Evolutionary conservation across 73 alveolate genomes (phyloP), one percentile per base, ranked within the genome.

Genomic region (Paramecium bursaria): DNA sequence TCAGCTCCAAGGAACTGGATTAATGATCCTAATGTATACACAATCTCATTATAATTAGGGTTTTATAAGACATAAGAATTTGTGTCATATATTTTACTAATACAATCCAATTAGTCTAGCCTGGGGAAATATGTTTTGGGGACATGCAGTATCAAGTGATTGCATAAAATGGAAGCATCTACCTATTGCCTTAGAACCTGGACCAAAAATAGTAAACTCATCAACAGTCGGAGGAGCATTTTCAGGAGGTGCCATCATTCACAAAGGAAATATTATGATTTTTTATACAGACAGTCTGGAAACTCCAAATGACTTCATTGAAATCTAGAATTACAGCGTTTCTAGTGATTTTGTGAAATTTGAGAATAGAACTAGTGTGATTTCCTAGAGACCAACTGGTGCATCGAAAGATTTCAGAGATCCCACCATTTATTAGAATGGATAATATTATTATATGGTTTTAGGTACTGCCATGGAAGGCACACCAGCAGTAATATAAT

Each of bases 91-190:
- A 82, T 80, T 80, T 27, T 80, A 80, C 42, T 33, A 80, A 50
- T 80, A 80, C 54, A 80, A 80, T 19, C 90, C 90, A 2, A 17
- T 51, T 14, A 52, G 57, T 23, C 46, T 55, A 29, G 55, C n/a
- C 6, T 73, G 75, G 74, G 90, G 86, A 13, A 60, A 80, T 44
- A 80, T 80, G 86, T 39, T 54, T 39, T 80, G 90, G 90, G 90
- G 90, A 21, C 90, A 80, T 39, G 90, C 90, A 21, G 47, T 21
- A 3, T 80, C 90, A 35, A 9, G 14, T 5, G 49, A 10, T 13
- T 74, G 74, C 26, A 11, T 80, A 9, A 52, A 14, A 4, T 39
- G 49, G 49, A 39, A 11, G 11, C 11, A 5, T 7, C 11, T 39
- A 11, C 49, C 49, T 39, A 39, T 39, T 39, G 49, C 49, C 5